These are phyloP conservation scores for Trypanosoma grayi DNA, from an alignment of 208 protist species.

Conservation along the genomic window DNA sequence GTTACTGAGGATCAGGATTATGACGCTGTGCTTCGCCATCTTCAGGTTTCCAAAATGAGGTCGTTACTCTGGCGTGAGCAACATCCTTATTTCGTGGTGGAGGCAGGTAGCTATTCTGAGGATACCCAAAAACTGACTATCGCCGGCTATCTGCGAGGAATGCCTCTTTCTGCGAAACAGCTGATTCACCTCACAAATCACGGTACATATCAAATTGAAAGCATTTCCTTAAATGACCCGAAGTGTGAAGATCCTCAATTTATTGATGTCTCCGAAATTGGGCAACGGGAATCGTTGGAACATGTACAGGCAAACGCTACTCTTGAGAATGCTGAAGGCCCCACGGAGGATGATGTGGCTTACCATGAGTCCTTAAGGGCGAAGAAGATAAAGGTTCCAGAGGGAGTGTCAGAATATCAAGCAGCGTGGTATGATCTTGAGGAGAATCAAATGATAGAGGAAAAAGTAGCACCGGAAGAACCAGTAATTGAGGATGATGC, in stretches of 20 bases:
- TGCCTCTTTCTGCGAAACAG: slow-evolving; percentile 73
- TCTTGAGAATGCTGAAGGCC: slow-evolving; percentile 61
- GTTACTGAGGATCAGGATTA: slow-evolving; percentile 43
- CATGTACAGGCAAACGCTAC: slow-evolving; percentile 79
- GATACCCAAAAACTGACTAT: slow-evolving; percentile 60
- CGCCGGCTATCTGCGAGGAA: slow-evolving; percentile 64
- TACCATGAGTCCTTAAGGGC: slow-evolving; percentile 42
- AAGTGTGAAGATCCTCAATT: slow-evolving; percentile 29
- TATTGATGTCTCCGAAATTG: slow-evolving; percentile 48
- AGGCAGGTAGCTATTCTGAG: slow-evolving; percentile 41
- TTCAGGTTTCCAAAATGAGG: slow-evolving; percentile 69
- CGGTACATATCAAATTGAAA: slow-evolving; percentile 83
- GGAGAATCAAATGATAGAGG: slow-evolving; percentile 39
- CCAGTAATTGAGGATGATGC: slow-evolving; percentile 40
- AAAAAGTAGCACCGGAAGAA: slow-evolving; percentile 5
- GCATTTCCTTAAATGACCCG: slow-evolving; percentile 28
- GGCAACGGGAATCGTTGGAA: slow-evolving; percentile 64
- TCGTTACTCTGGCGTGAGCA: slow-evolving; percentile 82
- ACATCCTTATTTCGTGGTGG: slow-evolving; percentile 77
- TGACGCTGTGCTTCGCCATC: slow-evolving; percentile 49
- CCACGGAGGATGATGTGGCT: slow-evolving; percentile 69
- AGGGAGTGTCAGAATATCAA: slow-evolving; percentile 68
- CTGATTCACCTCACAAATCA: slow-evolving; percentile 87
- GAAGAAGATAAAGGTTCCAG: slow-evolving; percentile 62
- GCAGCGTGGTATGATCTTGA: slow-evolving; percentile 75